phyloP scores from a whole-genome alignment of 148 eudicot genomes.

The Nepenthes gracilis region DNA sequence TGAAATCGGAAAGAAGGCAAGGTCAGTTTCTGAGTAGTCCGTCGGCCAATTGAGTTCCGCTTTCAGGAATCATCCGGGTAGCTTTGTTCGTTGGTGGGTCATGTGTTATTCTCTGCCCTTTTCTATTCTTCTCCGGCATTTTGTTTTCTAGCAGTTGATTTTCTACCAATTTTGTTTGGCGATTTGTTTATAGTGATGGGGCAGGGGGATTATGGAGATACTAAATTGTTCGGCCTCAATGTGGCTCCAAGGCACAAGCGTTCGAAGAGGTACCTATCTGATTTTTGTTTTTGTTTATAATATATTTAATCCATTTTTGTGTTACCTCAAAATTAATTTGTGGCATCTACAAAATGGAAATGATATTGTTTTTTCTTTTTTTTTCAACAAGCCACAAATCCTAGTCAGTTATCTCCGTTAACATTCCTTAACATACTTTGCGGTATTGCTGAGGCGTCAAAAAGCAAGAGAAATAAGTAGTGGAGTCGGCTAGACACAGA shows the following conservation, averaged over 20 bases:
- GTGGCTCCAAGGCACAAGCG: slow-evolving; percentile 37
- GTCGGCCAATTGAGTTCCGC: background rate
- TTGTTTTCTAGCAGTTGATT: background rate
- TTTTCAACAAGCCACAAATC: no score
- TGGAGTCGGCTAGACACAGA: background rate
- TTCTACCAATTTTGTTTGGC: background rate
- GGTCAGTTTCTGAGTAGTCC: background rate
- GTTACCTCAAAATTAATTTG: background rate
- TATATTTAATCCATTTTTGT: background rate
- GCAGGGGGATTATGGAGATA: slow-evolving; percentile 26
- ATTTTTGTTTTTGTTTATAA: background rate
- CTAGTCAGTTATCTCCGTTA: no score
- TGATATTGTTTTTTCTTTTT: no score
- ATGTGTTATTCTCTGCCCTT: background rate
- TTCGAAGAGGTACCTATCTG: slow-evolving; percentile 49
- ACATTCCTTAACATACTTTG: background rate
- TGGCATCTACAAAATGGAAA: background rate
- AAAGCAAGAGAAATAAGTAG: background rate
- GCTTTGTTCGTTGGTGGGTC: background rate
- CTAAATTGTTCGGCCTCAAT: slow-evolving; percentile 20
- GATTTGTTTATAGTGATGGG: slow-evolving; percentile 28
- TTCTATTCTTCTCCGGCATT: background rate
- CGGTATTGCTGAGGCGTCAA: background rate
- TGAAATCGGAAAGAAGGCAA: no score
- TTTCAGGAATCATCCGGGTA: background rate